These are phyloP conservation scores for Phlebopus sp. DNA, from an alignment of 1,284 basidiomycete species.

Conservation along the genomic window DNA sequence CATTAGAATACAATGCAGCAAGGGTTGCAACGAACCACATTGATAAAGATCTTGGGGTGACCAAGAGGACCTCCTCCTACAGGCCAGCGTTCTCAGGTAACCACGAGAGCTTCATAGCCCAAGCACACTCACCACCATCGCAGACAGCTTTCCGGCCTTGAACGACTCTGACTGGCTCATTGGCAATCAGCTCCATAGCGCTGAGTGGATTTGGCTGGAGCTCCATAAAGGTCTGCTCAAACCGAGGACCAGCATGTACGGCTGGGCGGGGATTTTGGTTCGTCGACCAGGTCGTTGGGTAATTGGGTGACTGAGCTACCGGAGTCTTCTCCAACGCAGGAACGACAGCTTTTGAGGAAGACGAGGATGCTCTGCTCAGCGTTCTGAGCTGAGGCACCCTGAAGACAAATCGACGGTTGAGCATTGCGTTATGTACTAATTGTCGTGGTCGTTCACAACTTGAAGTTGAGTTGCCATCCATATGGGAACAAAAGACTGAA, in stretches of 20 bases:
- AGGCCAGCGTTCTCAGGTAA: constrained; percentile 15
- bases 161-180: constrained; percentile 84
- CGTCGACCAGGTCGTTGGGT: constrained; percentile 74
- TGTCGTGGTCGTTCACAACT: constrained; percentile 12
- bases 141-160: constrained; percentile 83
- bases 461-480: neutral
- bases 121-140: constrained; percentile 80
- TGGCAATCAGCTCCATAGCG: constrained; percentile 85
- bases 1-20: constrained; percentile 9
- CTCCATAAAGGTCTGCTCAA: constrained; percentile 87
- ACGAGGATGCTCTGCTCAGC: constrained; percentile 35
- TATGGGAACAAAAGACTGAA: constrained; percentile 2
- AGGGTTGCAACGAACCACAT: constrained; percentile 59
- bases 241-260: constrained; percentile 65
- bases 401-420: constrained; percentile 35
- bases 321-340: constrained; percentile 36
- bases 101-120: constrained; percentile 1
- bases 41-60: constrained; percentile 96
- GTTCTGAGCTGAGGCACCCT: constrained; percentile 27
- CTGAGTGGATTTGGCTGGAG: constrained; percentile 89
- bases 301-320: constrained; percentile 75
- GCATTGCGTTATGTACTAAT: constrained; percentile 31
- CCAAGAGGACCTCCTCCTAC: constrained; percentile 93
- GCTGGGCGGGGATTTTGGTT: constrained; percentile 65
- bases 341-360: constrained; percentile 24